Evolutionary conservation across 371 early-diverging fungal genomes (phyloP), one percentile per base, ranked within the genome.

Genomic region (Thermomucor indicae-seudaticae): DNA sequence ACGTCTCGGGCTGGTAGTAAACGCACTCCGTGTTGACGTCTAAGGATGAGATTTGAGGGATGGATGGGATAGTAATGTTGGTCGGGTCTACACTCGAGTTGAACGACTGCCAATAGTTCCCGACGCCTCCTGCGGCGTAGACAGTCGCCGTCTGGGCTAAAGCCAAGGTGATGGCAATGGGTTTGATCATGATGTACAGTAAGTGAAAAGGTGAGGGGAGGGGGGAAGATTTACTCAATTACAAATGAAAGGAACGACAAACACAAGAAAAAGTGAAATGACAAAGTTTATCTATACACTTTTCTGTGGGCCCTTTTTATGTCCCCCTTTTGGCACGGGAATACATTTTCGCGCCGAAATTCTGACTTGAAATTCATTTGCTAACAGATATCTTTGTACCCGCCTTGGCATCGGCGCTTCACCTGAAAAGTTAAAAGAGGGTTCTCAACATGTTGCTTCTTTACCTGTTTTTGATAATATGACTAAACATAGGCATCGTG

Each of bases 21-120:
- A 43, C 42, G 34, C 68, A 68, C 43, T 68, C 63, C 4, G 50
- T 41, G 10, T 49, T 51, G 22, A 47, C 56, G 45, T 68, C 64
- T 27, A 53, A 37, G 16, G 64, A 60, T 12, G 68, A 61, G 17
- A 57, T 58, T 56, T 68, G 68, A 17, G 73, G 57, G 16, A 76
- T 73, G 20, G 71, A 64, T 55, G 85, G 57, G 12, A 55, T 42
- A 7, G 63, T 62, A 47, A 73, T 53, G 57, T 59, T 62, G 32
- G 38, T 32, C 23, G 65, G 62, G 49, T 62, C 50, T 31, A 58
- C 49, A 22, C 35, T 32, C 28, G 62, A 45, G 0, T 52, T 50
- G 34, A 60, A 63, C 7, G 55, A 51, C 43, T 58, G 39, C 55
- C 56, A 63, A 24, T 63, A 61, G 8, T 57, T 52, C 29, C 35